A percentile compares a stretch with the other conserved stretches of the same genome.
Evolutionary conservation across 768 basidiomycete genomes (phyloP).

Genomic region (Nidula microcarpa): DNA sequence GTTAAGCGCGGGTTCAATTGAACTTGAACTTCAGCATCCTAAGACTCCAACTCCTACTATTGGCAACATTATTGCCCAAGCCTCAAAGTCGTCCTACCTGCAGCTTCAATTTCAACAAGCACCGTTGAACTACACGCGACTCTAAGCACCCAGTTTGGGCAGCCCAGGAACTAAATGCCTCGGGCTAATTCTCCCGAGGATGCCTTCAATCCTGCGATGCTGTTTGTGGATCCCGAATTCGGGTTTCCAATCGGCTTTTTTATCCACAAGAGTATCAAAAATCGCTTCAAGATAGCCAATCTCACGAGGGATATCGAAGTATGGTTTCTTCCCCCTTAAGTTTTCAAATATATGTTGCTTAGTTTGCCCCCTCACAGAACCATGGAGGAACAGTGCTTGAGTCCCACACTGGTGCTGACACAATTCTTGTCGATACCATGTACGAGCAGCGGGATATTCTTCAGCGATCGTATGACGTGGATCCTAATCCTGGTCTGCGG

Average conservation of each 20-base stretch:
- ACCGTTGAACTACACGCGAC: too few relatives aligned
- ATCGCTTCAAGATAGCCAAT: conserved; percentile 6
- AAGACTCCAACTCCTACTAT: too few relatives aligned
- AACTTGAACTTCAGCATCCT: too few relatives aligned
- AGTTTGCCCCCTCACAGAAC: conserved; percentile 10
- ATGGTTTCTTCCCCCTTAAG: conserved; percentile 1
- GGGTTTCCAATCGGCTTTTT: conserved; percentile 25
- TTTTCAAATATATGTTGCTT: neutral
- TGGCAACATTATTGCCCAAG: too few relatives aligned
- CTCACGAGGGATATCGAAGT: conserved; percentile 31
- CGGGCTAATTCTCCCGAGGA: too few relatives aligned
- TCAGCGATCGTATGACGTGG: conserved; percentile 12
- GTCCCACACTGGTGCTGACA: conserved; percentile 13
- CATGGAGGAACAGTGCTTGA: conserved; percentile 22
- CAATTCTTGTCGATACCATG: conserved; percentile 14
- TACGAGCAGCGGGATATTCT: neutral
- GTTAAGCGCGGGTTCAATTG: too few relatives aligned
- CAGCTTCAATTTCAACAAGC: too few relatives aligned
- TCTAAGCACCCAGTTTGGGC: too few relatives aligned
- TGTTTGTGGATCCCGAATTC: conserved; percentile 14
- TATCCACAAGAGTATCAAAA: conserved; percentile 27
- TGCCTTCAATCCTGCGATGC: too few relatives aligned
- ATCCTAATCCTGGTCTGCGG: conserved; percentile 7
- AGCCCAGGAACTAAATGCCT: too few relatives aligned
- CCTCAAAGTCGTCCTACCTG: too few relatives aligned